Percentiles rank a stretch among this genome's conserved stretches.
phyloP scores from a whole-genome alignment of 1,284 basidiomycete species.

The Puccinia novopanici region DNA sequence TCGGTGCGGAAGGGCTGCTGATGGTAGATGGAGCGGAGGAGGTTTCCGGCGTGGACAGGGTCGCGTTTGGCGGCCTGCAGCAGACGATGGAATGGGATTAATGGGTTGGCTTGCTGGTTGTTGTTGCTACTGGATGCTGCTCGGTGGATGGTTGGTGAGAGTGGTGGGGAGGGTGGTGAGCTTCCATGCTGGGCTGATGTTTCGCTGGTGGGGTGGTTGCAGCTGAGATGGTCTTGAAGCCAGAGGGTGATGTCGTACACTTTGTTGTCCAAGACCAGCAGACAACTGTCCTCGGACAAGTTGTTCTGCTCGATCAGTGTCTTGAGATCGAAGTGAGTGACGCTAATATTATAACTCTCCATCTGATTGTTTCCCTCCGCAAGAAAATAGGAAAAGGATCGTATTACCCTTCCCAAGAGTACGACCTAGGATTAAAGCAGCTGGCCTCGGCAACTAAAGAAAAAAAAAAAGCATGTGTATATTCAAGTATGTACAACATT shows the following conservation, averaged over 20 bases:
- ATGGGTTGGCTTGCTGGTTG: no score
- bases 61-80: constrained; percentile 1
- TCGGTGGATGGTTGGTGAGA: background rate
- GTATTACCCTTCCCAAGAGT: no score
- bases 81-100: constrained; percentile 5
- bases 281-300: constrained; percentile 36
- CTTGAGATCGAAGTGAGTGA: constrained; percentile 20
- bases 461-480: no score
- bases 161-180: constrained; percentile 17
- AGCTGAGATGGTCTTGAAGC: constrained; percentile 21
- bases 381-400: no score
- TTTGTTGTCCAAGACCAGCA: constrained; percentile 22
- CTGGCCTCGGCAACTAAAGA: no score
- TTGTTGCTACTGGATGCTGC: background rate
- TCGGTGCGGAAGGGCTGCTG: constrained; percentile 5
- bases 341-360: no score
- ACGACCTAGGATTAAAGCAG: no score
- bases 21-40: constrained; percentile 2
- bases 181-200: background rate
- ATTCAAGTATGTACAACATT: no score
- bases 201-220: background rate
- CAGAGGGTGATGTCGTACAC: constrained; percentile 43
- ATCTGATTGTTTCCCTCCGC: no score
- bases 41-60: constrained; percentile 27
- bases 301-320: constrained; percentile 36